Percentiles rank a stretch among this genome's conserved stretches.
These are phyloP conservation scores for Malus sylvestris DNA, from an alignment of 306 rosid genomes.

Conservation along the genomic window DNA sequence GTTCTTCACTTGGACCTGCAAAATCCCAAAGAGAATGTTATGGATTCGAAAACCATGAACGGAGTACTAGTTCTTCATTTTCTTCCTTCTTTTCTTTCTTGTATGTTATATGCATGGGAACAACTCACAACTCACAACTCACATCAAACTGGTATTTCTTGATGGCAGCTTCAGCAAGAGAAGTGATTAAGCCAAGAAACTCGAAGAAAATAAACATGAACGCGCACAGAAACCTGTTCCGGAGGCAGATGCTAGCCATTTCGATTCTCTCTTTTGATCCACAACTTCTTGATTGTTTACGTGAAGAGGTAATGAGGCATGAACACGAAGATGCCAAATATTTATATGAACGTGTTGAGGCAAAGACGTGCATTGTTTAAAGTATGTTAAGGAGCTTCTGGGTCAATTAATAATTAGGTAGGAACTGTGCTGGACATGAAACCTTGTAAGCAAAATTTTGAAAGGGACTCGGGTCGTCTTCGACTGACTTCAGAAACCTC, in stretches of 20 bases:
- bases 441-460: slow-evolving; percentile 60
- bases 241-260: slow-evolving; percentile 28
- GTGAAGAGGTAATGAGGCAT: slow-evolving; percentile 18
- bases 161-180: slow-evolving; percentile 59
- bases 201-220: slow-evolving; percentile 26
- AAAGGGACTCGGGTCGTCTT: slow-evolving; percentile 45
- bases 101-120: not conserved
- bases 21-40: not conserved
- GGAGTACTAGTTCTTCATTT: not conserved
- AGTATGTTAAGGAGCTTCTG: slow-evolving; percentile 18
- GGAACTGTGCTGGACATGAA: slow-evolving; percentile 31
- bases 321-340: slow-evolving; percentile 7
- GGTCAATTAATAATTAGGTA: slow-evolving; percentile 32
- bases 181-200: slow-evolving; percentile 37
- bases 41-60: not conserved
- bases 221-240: slow-evolving; percentile 2
- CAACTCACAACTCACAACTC: slow-evolving; percentile 30
- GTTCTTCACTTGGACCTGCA: slow-evolving; percentile 69
- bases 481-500: slow-evolving; percentile 33
- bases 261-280: not conserved
- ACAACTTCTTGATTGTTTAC: slow-evolving; percentile 7
- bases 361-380: not conserved
- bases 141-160: slow-evolving; percentile 82
- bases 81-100: not conserved
- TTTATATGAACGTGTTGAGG: not conserved